A percentile compares a stretch with the other conserved stretches of the same genome.
Conservation (phyloP, 2,329 filamentous ascomycete species). For the Elsinoe batatas region DNA sequence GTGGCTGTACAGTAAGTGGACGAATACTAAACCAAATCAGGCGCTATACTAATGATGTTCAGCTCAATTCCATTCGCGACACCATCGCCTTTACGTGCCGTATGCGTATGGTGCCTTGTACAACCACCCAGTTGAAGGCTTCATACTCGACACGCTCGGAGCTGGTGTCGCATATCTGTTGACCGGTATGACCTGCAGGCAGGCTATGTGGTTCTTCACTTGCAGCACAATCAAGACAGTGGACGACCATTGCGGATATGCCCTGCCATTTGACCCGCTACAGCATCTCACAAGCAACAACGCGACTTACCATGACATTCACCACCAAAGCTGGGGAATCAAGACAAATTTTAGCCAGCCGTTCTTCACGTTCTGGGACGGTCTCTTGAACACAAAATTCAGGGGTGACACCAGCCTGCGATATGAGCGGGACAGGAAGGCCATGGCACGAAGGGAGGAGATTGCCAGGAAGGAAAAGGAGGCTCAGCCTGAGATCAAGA, state of each 20-base stretch:
- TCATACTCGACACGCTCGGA: conserved; percentile 83
- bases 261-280: conserved; percentile 89
- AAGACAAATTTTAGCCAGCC: conserved; percentile 79
- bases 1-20: conserved; percentile 79
- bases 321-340: conserved; percentile 98
- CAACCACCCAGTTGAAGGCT: conserved; percentile 91
- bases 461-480: conserved; percentile 48
- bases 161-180: conserved; percentile 75
- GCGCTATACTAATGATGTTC: conserved; percentile 20
- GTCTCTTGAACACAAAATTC: conserved; percentile 72
- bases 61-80: conserved; percentile 86
- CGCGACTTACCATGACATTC: conserved; percentile 92
- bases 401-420: conserved; percentile 50
- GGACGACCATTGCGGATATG: conserved; percentile 93
- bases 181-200: conserved; percentile 71
- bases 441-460: conserved; percentile 17
- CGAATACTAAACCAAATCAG: background rate
- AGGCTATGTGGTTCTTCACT: conserved; percentile 83
- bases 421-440: conserved; percentile 47
- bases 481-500: conserved; percentile 32
- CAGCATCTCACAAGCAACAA: conserved; percentile 92
- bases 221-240: conserved; percentile 90
- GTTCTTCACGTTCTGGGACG: conserved; percentile 95
- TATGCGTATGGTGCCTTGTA: conserved; percentile 96
- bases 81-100: conserved; percentile 93